Evolutionary conservation across 306 rosid genomes (phyloP).

Genomic region (Castanospermum australe): DNA sequence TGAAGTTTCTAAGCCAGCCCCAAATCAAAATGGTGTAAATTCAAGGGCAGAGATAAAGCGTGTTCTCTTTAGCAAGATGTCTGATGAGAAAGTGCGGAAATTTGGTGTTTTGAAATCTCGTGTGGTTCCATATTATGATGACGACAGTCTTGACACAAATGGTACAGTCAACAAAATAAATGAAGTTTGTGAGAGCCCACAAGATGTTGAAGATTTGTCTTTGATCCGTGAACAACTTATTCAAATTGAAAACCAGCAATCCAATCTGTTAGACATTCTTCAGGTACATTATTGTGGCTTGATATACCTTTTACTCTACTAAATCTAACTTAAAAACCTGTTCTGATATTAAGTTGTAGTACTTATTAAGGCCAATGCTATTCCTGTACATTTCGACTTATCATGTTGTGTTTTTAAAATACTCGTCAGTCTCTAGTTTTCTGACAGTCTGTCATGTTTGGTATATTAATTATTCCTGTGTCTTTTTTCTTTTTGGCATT

Average conservation of each 20-base stretch:
- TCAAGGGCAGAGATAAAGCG: slow-evolving; percentile 46
- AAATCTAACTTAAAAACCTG: not conserved
- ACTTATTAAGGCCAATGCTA: slow-evolving; percentile 10
- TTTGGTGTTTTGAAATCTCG: slow-evolving; percentile 60
- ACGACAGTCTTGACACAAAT: slow-evolving; percentile 35
- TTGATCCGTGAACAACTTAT: slow-evolving; percentile 85
- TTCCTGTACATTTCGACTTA: not conserved
- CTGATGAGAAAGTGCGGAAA: slow-evolving; percentile 59
- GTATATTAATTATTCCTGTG: not conserved
- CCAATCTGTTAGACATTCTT: slow-evolving; percentile 75
- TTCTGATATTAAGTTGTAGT: not conserved
- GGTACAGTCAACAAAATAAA: slow-evolving; percentile 32
- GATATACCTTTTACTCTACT: not conserved
- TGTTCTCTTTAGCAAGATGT: slow-evolving; percentile 46
- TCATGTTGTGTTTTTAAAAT: not conserved
- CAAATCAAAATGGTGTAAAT: slow-evolving; percentile 31
- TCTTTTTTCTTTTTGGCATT: not conserved
- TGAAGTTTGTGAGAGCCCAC: slow-evolving; percentile 60
- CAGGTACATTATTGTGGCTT: slow-evolving; percentile 58
- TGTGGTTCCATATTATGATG: slow-evolving; percentile 69
- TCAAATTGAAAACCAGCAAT: slow-evolving; percentile 96
- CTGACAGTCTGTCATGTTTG: not conserved
- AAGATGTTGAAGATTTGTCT: slow-evolving; percentile 78
- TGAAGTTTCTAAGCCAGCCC: slow-evolving; percentile 36
- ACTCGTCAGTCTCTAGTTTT: not conserved